Base-by-base conservation (phyloP, 75 land plant species). In the Sequoia sempervirens region DNA sequence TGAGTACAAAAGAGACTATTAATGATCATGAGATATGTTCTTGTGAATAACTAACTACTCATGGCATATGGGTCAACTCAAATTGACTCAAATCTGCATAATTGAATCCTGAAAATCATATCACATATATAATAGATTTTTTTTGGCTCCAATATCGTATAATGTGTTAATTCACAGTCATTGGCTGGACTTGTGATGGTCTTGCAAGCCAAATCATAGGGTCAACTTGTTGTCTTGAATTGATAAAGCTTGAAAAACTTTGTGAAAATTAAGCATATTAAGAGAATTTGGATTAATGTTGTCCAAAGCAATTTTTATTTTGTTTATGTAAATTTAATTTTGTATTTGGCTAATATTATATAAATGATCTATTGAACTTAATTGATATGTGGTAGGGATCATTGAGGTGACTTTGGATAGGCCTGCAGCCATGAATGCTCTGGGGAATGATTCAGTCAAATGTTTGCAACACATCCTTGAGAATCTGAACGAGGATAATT, bases 391-490 rank as follows among this genome's bases (percentile, higher is more conserved):
- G 78, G 70, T 86, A 97, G 99, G 99, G 70, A 92, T 97, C 69
- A 81, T 91, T 13, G 95, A 95, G 86, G 84, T 96, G 82, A 85
- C 83, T 11, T 85, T 97, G 82, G 92, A 96, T 66, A 91, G 99
- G 84, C 93, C 98, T 2, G 92, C 84, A 64, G 89, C 93, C 5
- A 93, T 87, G 84, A 97, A 97, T 90, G 94, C 99, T 18, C 91
- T 97, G 82, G 93, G 96, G 61, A 90, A 73, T 72, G 96, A 92
- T 66, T 91, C 94, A 93, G 88, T 96, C 56, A 83, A 87, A 66
- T 92, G 92, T 75, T 83, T 97, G 46, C 92, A 84, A 61, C 47
- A 80, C 64, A 75, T 88, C 20, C 75, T 96, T 41, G 99, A 96
- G 81, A 68, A 58, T 32, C 82, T 97, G 20, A 81, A 86, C 70